Evolutionary conservation across 2,329 filamentous ascomycete species (phyloP).

Genomic region (Fusarium pseudoanthophilum): DNA sequence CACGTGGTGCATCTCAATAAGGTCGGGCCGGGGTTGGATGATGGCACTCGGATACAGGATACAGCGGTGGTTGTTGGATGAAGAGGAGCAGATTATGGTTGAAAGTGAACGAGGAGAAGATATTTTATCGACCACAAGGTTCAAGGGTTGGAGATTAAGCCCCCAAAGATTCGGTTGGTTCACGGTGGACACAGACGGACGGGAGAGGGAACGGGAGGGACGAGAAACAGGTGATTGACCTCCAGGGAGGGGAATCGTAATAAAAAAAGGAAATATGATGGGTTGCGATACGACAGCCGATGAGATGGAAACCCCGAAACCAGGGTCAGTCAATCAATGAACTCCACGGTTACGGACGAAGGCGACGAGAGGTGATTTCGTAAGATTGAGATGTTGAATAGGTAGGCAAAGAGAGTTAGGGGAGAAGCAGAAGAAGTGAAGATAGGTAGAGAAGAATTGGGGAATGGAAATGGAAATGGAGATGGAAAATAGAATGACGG

Average conservation of each 20-base stretch:
- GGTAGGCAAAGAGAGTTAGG: background rate
- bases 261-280: constrained; percentile 40
- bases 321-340: constrained; percentile 31
- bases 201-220: constrained; percentile 33
- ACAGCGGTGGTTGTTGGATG: background rate
- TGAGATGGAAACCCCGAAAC: constrained; percentile 23
- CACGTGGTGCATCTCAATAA: constrained; percentile 41
- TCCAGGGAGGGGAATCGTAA: constrained; percentile 45
- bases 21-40: background rate
- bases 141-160: constrained; percentile 23
- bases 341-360: background rate
- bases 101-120: constrained; percentile 3
- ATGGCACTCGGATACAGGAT: background rate
- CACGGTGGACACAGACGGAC: constrained; percentile 12
- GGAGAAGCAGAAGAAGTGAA: background rate
- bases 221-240: constrained; percentile 43
- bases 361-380: constrained; percentile 16
- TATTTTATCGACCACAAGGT: constrained; percentile 19
- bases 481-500: constrained; percentile 8
- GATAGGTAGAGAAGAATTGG: background rate
- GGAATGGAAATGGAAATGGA: background rate
- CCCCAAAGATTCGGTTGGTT: constrained; percentile 15
- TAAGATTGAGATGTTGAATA: constrained; percentile 5
- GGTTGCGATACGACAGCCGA: constrained; percentile 18
- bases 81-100: constrained; percentile 1